Percentiles rank a stretch among this genome's conserved stretches.
Evolutionary conservation across 148 eudicot genomes (phyloP).

Genomic region (Heliosperma pusillum): DNA sequence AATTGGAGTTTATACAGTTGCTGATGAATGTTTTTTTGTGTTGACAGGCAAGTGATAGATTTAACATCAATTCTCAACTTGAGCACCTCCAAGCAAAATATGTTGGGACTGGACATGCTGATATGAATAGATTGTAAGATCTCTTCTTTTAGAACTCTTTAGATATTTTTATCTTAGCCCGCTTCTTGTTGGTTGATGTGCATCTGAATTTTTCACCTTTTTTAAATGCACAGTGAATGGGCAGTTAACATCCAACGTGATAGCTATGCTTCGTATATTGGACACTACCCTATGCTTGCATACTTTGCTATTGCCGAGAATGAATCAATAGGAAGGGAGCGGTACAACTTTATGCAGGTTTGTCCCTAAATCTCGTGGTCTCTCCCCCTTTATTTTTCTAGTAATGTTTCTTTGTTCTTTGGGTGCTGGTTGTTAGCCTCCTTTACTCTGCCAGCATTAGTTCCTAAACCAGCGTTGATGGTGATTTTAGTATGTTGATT

Average conservation of each 20-base stretch:
- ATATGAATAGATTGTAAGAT: constrained; percentile 80
- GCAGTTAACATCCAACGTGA: constrained; percentile 62
- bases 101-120: constrained; percentile 96
- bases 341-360: constrained; percentile 97
- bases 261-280: constrained; percentile 91
- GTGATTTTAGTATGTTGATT: background rate
- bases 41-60: constrained; percentile 92
- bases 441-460: too few species aligned
- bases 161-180: background rate
- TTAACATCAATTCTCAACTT: constrained; percentile 93
- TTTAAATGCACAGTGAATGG: constrained; percentile 45
- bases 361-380: background rate
- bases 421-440: too few species aligned
- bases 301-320: constrained; percentile 91
- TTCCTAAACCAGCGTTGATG: too few species aligned
- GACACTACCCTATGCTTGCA: constrained; percentile 90
- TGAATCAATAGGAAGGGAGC: constrained; percentile 92
- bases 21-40: constrained; percentile 4
- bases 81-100: constrained; percentile 97
- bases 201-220: constrained; percentile 1
- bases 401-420: background rate
- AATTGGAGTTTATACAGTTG: too few species aligned
- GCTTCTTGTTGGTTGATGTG: background rate
- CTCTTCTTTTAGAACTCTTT: background rate
- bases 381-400: constrained; percentile 28